Base-by-base conservation (phyloP, 805 yeast species). In the Allodekkera sacchari region DNA sequence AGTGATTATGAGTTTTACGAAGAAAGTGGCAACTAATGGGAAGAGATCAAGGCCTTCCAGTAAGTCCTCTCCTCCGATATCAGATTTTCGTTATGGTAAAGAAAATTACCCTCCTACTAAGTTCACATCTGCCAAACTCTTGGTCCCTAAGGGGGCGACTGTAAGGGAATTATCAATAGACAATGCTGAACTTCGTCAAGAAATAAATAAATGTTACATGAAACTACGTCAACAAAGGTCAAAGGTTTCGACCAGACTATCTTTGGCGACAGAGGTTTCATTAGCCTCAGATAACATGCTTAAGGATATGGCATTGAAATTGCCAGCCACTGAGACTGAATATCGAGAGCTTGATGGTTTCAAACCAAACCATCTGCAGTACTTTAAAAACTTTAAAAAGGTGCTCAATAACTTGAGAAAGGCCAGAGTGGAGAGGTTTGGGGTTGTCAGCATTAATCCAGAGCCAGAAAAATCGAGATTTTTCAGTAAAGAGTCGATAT, bases 1-100 rank as follows among this genome's bases (percentile, higher is more conserved):
- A 28, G 64, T 83, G n/a, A 51, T 55, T 6, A 71, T 82, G 61
- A 57, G 65, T 12, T 77, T 79, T 50, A 60, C 64, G 23, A 49
- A 42, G 19, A 20, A 22, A n/a, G 22, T 10, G 7, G 33, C 25
- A n/a, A 18, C 24, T 11, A 11, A 17, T 15, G 16, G 22, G 21
- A 16, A 23, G 13, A 18, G 23, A 18, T 19, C 34, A 12, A 37
- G 24, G 20, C 22, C 22, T 5, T 30, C 22, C 14, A 20, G 19
- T 22, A 31, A 40, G 14, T 36, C 48, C 3, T 15, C 28, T 5
- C 16, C 28, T 4, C 7, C 19, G 13, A 30, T 29, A 2, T 17
- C 35, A 9, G 18, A 15, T 12, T 37, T 28, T 23, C 28, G 33
- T 7, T 37, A 28, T 24, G 46, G 50, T 28, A 45, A 50, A 30